Percentiles rank a stretch among this genome's conserved stretches.
These are phyloP conservation scores for Millerago galiae DNA, from an alignment of 805 yeast genomes.

Conservation along the genomic window DNA sequence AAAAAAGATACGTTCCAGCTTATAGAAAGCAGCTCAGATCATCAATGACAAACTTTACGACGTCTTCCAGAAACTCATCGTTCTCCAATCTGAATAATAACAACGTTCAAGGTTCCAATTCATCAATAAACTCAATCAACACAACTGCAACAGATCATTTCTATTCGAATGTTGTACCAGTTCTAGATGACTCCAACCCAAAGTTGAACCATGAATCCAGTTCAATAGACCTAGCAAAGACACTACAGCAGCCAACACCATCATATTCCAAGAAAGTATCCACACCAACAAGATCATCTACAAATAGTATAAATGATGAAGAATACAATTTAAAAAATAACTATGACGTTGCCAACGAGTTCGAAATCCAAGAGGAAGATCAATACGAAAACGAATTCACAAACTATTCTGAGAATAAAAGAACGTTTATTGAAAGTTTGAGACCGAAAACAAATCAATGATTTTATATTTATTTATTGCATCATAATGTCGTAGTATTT, in stretches of 20 bases:
- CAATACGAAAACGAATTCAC: conserved; percentile 41
- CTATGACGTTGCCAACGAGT: conserved; percentile 24
- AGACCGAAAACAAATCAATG: conserved; percentile 27
- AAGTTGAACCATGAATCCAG: conserved; percentile 8
- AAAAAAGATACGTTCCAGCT: conserved; percentile 30
- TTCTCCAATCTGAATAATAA: conserved; percentile 17
- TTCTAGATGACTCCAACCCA: conserved; percentile 12
- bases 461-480: not conserved
- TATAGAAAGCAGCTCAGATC: conserved; percentile 29
- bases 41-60: conserved; percentile 15
- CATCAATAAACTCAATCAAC: conserved; percentile 20
- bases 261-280: conserved; percentile 16
- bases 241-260: conserved; percentile 22
- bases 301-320: conserved; percentile 8
- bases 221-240: conserved; percentile 19
- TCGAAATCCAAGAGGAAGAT: conserved; percentile 36
- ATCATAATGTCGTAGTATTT: not conserved
- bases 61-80: conserved; percentile 19
- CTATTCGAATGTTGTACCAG: conserved; percentile 22
- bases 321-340: conserved; percentile 28
- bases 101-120: conserved; percentile 17
- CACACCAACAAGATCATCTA: conserved; percentile 9
- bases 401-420: conserved; percentile 37
- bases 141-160: conserved; percentile 23
- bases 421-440: conserved; percentile 33